phyloP scores from a whole-genome alignment of 768 basidiomycete genomes.

The Hygrocybe punicea region DNA sequence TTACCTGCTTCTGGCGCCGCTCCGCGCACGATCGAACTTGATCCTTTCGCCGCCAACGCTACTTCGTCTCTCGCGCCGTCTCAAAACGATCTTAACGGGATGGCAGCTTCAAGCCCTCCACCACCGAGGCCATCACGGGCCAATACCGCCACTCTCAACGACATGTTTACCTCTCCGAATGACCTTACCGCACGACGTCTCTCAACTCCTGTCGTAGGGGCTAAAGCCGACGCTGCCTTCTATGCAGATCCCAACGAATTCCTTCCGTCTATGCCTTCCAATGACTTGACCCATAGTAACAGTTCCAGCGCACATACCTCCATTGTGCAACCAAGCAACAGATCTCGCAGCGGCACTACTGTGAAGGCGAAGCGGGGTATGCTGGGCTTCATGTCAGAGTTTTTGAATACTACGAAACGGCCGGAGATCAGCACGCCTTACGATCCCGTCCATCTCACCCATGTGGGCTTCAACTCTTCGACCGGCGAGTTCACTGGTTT shows the following conservation, averaged over 20 bases:
- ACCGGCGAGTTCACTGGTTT: conserved; percentile 98
- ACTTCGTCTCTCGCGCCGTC: conserved; percentile 28
- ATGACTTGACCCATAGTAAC: conserved; percentile 24
- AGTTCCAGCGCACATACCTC: conserved; percentile 21
- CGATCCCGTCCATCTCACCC: conserved; percentile 98
- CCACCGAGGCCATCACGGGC: conserved; percentile 80
- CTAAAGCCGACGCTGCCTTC: conserved; percentile 39
- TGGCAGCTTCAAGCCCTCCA: conserved; percentile 46
- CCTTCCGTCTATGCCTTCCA: conserved; percentile 34
- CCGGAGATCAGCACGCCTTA: conserved; percentile 96
- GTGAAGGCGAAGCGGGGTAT: conserved; percentile 63
- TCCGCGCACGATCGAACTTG: conserved; percentile 45
- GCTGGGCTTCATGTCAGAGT: conserved; percentile 67
- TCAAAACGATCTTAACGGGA: conserved; percentile 31
- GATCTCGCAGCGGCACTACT: conserved; percentile 49
- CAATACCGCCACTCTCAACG: conserved; percentile 78
- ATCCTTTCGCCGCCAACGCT: conserved; percentile 54
- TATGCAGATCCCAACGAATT: conserved; percentile 47
- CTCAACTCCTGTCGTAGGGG: conserved; percentile 43
- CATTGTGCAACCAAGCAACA: conserved; percentile 20
- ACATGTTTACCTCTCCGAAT: conserved; percentile 55
- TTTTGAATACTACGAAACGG: conserved; percentile 69
- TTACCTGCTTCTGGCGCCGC: conserved; percentile 37
- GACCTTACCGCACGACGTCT: conserved; percentile 47
- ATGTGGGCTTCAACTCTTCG: conserved; percentile 98